Conservation (phyloP, 495 filamentous ascomycete species). For the Hyaloscypha bicolor region DNA sequence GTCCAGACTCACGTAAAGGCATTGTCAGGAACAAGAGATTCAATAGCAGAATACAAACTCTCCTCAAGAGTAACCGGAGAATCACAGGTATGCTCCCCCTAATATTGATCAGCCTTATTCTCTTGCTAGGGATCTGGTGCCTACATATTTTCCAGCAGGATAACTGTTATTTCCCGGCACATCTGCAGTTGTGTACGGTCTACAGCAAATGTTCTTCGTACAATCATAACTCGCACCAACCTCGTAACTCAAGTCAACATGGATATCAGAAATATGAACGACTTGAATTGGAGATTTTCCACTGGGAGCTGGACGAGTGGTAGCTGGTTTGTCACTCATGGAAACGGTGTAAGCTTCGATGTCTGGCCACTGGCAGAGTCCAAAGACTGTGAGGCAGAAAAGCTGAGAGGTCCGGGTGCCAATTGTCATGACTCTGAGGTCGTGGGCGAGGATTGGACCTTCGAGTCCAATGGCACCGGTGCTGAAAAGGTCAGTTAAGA, state of each 20-base stretch:
- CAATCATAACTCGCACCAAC: conserved; percentile 52
- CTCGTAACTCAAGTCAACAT: conserved; percentile 55
- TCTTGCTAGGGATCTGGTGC: neutral
- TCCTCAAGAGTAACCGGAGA: conserved; percentile 50
- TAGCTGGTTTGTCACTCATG: conserved; percentile 46
- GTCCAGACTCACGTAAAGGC: conserved; percentile 34
- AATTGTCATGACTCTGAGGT: conserved; percentile 46
- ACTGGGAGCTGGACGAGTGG: conserved; percentile 44
- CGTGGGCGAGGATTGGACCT: conserved; percentile 50
- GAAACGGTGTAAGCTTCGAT: conserved; percentile 44
- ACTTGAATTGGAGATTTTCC: conserved; percentile 49
- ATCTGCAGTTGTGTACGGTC: conserved; percentile 46
- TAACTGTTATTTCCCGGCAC: conserved; percentile 43
- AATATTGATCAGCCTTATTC: neutral
- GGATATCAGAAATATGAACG: conserved; percentile 59
- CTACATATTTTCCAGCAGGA: conserved; percentile 43
- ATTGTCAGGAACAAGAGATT: conserved; percentile 39
- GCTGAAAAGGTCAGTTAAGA: conserved; percentile 22
- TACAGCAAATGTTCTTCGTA: conserved; percentile 58
- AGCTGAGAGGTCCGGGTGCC: conserved; percentile 50
- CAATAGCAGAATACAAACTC: conserved; percentile 54
- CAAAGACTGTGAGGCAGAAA: conserved; percentile 50
- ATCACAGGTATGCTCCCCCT: conserved; percentile 43
- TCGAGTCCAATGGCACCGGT: conserved; percentile 48
- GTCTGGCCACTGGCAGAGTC: conserved; percentile 51